Evolutionary conservation across 208 protist genomes (phyloP), one percentile per base, ranked within the genome.

Genomic region (Trypanosoma conorhini): DNA sequence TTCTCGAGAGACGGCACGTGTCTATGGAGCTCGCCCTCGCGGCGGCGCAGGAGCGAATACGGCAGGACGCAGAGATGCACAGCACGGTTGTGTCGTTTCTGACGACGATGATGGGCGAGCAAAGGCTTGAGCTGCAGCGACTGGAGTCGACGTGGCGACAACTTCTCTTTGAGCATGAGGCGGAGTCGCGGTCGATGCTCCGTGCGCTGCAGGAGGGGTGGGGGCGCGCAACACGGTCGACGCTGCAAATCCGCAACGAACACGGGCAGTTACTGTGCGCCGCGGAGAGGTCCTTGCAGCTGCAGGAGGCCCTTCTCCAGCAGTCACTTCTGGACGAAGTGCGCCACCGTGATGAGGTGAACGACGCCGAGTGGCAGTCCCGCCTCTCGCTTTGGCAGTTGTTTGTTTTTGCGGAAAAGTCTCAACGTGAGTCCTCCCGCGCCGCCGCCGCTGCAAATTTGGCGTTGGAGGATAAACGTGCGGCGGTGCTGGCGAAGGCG

Each of bases 381-480:
- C 30, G 30, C 1, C 17, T 28, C 31, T 8, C 8, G 42, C 58
- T 62, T 48, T 48, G 28, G 58, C 5, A 33, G 5, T 28, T 62
- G 8, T 35, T 52, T 54, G 44, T 15, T 9, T 50, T 54, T 26
- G 19, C 44, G 30, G 21, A 55, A 35, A 42, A 55, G 7, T 68
- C 19, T 46, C 62, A 58, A 24, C 42, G 26, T 26, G 50, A 57
- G 35, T 56, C 24, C 3, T 26, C 50, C 48, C 50, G 28, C 48
- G 48, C 13, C 46, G 26, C 19, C 5, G 15, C 33, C 38, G 28
- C 67, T 9, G 3, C 33, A 3, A 50, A 69, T 13, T 52, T 62
- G 44, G 52, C 63, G 12, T 35, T 58, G 17, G 64, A 56, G 30
- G 70, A 81, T 44, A 62, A 42, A 61, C 21, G 15, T 38, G 38